Conservation (phyloP, 176 grass and related monocot genomes). For the sorghum (Sorghum bicolor) region DNA sequence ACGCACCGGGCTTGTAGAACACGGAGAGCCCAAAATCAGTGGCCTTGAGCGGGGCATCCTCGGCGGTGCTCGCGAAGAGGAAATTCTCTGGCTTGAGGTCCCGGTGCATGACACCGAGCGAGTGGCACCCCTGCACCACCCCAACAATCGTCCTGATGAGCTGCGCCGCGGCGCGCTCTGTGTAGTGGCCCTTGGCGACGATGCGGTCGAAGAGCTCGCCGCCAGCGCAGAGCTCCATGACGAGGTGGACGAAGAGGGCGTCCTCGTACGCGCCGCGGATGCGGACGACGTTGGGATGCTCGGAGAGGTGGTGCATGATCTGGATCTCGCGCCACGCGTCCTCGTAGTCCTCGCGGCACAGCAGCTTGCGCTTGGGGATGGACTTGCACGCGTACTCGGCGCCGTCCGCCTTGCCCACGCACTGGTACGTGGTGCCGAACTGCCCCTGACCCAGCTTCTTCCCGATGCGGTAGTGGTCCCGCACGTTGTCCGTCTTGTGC, state of each 20-base stretch:
- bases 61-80: conserved; percentile 67
- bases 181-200: conserved; percentile 82
- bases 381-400: conserved; percentile 89
- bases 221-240: conserved; percentile 96
- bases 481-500: conserved; percentile 79
- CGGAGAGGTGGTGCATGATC: conserved; percentile 99
- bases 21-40: conserved; percentile 95
- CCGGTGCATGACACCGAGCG: conserved; percentile 92
- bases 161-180: conserved; percentile 77
- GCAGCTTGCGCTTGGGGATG: conserved; percentile 94
- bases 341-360: conserved; percentile 95
- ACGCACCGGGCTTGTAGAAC: conserved; percentile 82
- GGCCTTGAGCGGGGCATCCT: conserved; percentile 86
- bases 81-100: conserved; percentile 99
- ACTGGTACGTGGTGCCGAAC: conserved; percentile 95
- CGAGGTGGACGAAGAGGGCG: conserved; percentile 83
- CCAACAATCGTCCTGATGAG: conserved; percentile 85
- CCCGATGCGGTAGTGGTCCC: conserved; percentile 87
- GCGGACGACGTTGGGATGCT: conserved; percentile 87
- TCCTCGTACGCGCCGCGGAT: conserved; percentile 86
- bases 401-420: conserved; percentile 68
- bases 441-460: conserved; percentile 98
- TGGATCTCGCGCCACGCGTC: conserved; percentile 98
- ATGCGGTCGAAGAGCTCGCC: conserved; percentile 97
- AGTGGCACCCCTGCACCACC: conserved; percentile 88